phyloP scores from a whole-genome alignment of 1,139 yeast species.

The Yamadazyma atmosphaerica region DNA sequence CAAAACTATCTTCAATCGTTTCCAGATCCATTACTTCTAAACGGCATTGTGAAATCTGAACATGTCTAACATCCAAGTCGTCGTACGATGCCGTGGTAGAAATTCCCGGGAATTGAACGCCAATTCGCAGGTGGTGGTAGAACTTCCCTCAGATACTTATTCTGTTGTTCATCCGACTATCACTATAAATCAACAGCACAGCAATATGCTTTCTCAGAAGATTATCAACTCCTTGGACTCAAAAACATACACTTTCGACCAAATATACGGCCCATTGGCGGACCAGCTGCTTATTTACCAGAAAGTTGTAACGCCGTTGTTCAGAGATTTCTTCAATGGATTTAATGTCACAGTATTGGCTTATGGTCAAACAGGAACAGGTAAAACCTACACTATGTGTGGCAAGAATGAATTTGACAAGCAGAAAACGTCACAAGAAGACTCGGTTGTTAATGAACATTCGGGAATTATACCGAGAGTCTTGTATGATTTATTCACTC shows the following conservation, averaged over 20 bases:
- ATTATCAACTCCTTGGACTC: constrained; percentile 19
- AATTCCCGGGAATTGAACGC: constrained; percentile 68
- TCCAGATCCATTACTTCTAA: no score
- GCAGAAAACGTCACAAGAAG: no score
- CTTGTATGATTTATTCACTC: constrained; percentile 53
- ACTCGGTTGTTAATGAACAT: constrained; percentile 22
- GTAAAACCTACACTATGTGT: constrained; percentile 87
- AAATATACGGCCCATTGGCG: constrained; percentile 71
- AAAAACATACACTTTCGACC: constrained; percentile 68
- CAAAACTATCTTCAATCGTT: no score
- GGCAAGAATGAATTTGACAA: constrained; percentile 33
- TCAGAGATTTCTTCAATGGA: constrained; percentile 66
- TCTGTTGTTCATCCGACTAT: constrained; percentile 35
- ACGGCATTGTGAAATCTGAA: no score
- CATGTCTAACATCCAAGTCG: constrained; percentile 68
- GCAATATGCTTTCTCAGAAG: constrained; percentile 15
- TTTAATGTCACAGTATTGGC: constrained; percentile 81
- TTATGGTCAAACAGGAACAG: constrained; percentile 90
- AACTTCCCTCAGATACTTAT: constrained; percentile 51
- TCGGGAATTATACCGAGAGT: constrained; percentile 75
- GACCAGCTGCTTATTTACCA: constrained; percentile 60
- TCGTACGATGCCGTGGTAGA: constrained; percentile 86
- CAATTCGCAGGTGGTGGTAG: constrained; percentile 73
- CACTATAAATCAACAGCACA: constrained; percentile 35
- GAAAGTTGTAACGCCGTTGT: constrained; percentile 63